Base-by-base conservation (phyloP, 768 basidiomycete species). In the Pleurotus tuoliensis region DNA sequence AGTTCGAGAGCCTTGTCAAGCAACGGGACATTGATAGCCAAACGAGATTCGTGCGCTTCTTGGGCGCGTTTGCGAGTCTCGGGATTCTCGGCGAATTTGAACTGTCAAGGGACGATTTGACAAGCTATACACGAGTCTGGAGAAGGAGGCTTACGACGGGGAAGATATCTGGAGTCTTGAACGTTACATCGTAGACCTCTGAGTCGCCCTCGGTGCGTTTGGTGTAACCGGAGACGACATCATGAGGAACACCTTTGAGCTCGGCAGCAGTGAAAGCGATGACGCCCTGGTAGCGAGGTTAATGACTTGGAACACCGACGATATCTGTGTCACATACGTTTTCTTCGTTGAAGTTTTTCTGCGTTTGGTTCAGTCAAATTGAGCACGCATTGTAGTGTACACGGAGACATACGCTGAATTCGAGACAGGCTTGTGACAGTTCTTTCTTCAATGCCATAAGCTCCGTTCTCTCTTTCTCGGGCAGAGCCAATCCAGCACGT, bases 281-380 rank as follows among this genome's bases (percentile, higher is more conserved):
- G 24, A 72, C 69, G 20, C 79, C 83, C 88, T 91, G 56, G 47
- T 40, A 18, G 18, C 64, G 30, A 40, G 38, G 53, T 39, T 6
- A 49, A 39, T 20, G 34, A 5, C n/a, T 6, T 25, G 47, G 45
- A 22, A 18, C 49, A 15, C 24, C 58, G 9, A 18, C 9, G 48
- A 37, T 24, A 15, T 9, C 30, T 11, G 24, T 34, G 15, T 7
- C 3, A 16, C 75, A 56, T 60, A 88, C 90, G 44, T 88, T 84
- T 66, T 94, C 92, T 69, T 95, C 92, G 63, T 93, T 93, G 73
- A 88, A 92, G 72, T 92, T 91, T 86, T 88, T 90, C 86, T 89
- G 41, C 30, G 11, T 49, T 6, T n/a, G 9, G 41, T 16, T 22
- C 45, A 59, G 63, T 48, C 22, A 57, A 45, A 41, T 18, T 11